phyloP scores from a whole-genome alignment of 257 asterid species.

The Solanum peruvianum region DNA sequence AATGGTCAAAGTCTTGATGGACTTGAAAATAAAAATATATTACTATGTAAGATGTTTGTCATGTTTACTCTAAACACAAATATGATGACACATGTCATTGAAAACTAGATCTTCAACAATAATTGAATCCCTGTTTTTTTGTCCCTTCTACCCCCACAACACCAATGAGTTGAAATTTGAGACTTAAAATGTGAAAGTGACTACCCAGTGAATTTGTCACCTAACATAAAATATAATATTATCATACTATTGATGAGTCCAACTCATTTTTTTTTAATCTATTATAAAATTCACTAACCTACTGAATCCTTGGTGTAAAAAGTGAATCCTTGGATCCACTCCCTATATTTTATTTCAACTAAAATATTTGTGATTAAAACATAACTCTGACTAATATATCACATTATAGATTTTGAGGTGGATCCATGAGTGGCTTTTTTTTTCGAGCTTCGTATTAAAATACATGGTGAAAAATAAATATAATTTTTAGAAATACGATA shows the following conservation, averaged over 20 bases:
- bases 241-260: background rate
- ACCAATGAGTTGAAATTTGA: background rate
- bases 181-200: background rate
- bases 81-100: background rate
- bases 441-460: background rate
- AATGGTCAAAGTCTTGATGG: background rate
- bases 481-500: background rate
- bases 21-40: background rate
- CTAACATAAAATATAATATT: background rate
- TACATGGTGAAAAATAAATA: background rate
- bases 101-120: background rate
- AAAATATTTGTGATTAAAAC: background rate
- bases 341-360: background rate
- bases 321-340: background rate
- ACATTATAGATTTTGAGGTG: background rate
- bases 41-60: background rate
- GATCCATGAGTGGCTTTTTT: background rate
- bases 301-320: background rate
- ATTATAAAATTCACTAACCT: background rate
- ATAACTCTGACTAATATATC: background rate
- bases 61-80: background rate
- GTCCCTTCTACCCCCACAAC: background rate
- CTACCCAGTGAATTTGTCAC: background rate
- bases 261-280: background rate
- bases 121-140: background rate